phyloP scores from a whole-genome alignment of 306 rosid genomes.

The Cicer pinnatifidum region DNA sequence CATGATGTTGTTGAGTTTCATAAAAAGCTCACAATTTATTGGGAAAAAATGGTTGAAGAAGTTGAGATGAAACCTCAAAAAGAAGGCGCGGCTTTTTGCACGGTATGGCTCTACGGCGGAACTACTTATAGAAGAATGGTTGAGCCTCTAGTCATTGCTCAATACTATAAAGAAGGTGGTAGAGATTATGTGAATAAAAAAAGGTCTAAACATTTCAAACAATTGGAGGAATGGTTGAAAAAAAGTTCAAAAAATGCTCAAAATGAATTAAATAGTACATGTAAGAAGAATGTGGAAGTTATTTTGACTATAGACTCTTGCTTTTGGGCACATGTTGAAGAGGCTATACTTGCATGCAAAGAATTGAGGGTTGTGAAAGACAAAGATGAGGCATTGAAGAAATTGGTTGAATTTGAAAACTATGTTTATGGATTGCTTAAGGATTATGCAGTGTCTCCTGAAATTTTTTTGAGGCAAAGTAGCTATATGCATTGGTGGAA shows the following conservation, averaged over 20 bases:
- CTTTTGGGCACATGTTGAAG: slow-evolving; percentile 71
- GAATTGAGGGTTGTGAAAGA: slow-evolving; percentile 8
- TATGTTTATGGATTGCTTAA: slow-evolving; percentile 50
- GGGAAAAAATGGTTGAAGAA: slow-evolving; percentile 60
- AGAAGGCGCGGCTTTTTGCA: slow-evolving; percentile 41
- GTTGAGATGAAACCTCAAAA: slow-evolving; percentile 54
- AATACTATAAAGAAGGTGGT: slow-evolving; percentile 43
- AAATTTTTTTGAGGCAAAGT: slow-evolving; percentile 60
- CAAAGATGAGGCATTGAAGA: not conserved
- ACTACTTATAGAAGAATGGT: slow-evolving; percentile 62
- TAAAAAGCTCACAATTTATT: slow-evolving; percentile 50
- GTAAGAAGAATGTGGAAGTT: slow-evolving; percentile 37
- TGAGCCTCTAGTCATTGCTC: slow-evolving; percentile 68
- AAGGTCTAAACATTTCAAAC: slow-evolving; percentile 51
- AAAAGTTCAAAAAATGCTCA: not conserved
- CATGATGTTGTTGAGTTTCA: slow-evolving; percentile 5
- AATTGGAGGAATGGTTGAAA: slow-evolving; percentile 53
- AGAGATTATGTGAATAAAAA: slow-evolving; percentile 31
- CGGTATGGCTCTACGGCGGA: slow-evolving; percentile 51
- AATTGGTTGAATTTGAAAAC: slow-evolving; percentile 50
- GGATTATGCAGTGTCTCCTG: slow-evolving; percentile 55
- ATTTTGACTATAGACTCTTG: slow-evolving; percentile 66
- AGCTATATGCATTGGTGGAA: slow-evolving; percentile 75
- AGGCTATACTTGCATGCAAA: slow-evolving; percentile 47
- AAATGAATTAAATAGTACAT: slow-evolving; percentile 15